Evolutionary conservation across 345 rosid species (phyloP).

Genomic region (Gossypium arboreum): DNA sequence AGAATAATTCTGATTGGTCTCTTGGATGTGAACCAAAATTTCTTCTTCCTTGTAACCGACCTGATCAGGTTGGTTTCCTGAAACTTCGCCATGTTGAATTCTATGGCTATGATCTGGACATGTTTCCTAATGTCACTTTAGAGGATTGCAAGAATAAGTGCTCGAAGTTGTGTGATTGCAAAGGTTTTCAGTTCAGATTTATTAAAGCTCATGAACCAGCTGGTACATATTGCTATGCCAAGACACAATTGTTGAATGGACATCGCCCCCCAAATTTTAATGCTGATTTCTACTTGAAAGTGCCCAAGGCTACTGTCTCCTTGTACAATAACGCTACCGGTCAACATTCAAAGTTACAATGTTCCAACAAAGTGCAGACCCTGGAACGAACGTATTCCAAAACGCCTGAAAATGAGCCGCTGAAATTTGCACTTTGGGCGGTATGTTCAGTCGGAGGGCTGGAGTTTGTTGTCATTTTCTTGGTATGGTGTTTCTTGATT

Average conservation of each 20-base stretch:
- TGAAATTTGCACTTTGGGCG: not conserved
- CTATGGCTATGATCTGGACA: conserved; percentile 25
- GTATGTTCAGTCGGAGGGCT: not conserved
- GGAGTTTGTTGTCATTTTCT: not conserved
- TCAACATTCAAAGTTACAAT: conserved; percentile 26
- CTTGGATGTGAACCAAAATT: conserved; percentile 31
- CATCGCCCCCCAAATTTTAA: not conserved
- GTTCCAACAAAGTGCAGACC: not conserved
- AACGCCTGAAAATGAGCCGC: not conserved
- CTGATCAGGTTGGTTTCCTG: conserved; percentile 13
- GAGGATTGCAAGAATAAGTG: conserved; percentile 22
- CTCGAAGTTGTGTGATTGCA: conserved; percentile 26
- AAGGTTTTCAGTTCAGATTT: conserved; percentile 24
- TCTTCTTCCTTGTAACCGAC: conserved; percentile 17
- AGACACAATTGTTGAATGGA: conserved; percentile 24
- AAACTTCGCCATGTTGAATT: conserved; percentile 26
- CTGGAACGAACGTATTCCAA: not conserved
- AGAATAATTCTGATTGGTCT: conserved; percentile 24
- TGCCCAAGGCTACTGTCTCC: conserved; percentile 2
- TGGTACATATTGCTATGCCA: conserved; percentile 20
- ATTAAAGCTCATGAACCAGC: not conserved
- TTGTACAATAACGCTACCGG: conserved; percentile 7
- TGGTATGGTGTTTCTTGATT: not conserved
- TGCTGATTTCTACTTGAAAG: conserved; percentile 21
- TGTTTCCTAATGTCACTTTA: conserved; percentile 12